These are phyloP conservation scores for Sindora glabra DNA, from an alignment of 306 rosid species.

Conservation along the genomic window DNA sequence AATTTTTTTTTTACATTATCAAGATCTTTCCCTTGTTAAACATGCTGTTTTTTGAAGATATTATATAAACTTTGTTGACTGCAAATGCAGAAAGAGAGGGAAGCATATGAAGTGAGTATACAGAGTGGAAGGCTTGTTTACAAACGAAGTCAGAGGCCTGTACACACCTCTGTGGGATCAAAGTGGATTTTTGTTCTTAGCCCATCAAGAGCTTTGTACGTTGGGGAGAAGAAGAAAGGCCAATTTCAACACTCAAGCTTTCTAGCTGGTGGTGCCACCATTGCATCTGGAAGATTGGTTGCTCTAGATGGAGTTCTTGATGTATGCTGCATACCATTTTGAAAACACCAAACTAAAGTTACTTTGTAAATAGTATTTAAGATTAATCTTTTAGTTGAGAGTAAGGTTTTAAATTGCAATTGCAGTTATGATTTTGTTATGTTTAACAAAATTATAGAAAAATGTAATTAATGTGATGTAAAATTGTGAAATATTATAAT, in stretches of 20 bases:
- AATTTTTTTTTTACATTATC: too few species aligned
- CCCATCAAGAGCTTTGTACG: slow-evolving; percentile 51
- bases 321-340: slow-evolving; percentile 51
- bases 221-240: slow-evolving; percentile 75
- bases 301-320: slow-evolving; percentile 52
- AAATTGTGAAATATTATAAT: too few species aligned
- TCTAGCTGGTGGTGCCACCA: slow-evolving; percentile 77
- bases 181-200: slow-evolving; percentile 95
- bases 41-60: too few species aligned
- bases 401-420: too few species aligned
- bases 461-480: too few species aligned
- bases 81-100: slow-evolving; percentile 60
- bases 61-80: slow-evolving; percentile 7
- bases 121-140: slow-evolving; percentile 50
- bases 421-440: too few species aligned
- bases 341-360: too few species aligned
- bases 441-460: too few species aligned
- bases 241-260: slow-evolving; percentile 84
- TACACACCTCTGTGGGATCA: slow-evolving; percentile 47
- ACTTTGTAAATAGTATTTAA: too few species aligned
- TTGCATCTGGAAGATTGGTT: slow-evolving; percentile 74
- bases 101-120: slow-evolving; percentile 53
- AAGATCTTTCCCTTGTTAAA: too few species aligned
- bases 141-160: slow-evolving; percentile 32
- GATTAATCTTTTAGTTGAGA: too few species aligned